A percentile compares a stretch with the other conserved stretches of the same genome.
Conservation (phyloP, 176 grass and related monocot genomes). For the Phragmites australis region DNA sequence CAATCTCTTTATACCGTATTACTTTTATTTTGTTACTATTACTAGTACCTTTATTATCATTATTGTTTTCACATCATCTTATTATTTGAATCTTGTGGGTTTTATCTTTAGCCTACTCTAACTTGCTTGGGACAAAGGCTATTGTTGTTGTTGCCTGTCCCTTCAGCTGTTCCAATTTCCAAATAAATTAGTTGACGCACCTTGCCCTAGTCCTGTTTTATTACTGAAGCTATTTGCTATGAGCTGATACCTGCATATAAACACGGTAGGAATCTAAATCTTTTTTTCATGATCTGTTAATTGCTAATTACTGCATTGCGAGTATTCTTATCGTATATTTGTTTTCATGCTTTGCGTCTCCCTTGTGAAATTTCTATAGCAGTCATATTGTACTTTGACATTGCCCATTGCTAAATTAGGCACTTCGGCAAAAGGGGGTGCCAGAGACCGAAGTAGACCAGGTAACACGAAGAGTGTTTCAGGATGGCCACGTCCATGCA, state of each 20-base stretch:
- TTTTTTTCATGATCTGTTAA: not conserved
- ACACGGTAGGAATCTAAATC: not conserved
- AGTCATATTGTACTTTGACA: not conserved
- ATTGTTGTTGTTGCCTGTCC: too few relatives aligned
- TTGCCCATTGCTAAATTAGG: slow-evolving; percentile 33
- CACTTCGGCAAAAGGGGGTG: slow-evolving; percentile 76
- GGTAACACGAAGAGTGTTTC: slow-evolving; percentile 66
- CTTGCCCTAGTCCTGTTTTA: not conserved
- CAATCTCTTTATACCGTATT: too few relatives aligned
- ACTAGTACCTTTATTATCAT: too few relatives aligned
- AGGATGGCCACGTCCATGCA: slow-evolving; percentile 33
- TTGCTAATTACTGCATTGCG: not conserved
- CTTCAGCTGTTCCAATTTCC: too few relatives aligned
- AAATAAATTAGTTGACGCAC: not conserved
- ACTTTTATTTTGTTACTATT: too few relatives aligned
- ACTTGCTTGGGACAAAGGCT: too few relatives aligned
- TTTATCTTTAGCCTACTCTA: too few relatives aligned
- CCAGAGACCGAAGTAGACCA: slow-evolving; percentile 52
- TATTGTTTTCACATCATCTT: too few relatives aligned
- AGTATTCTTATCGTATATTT: not conserved
- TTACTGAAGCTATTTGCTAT: not conserved
- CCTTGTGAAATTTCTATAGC: not conserved
- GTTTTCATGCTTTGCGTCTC: not conserved
- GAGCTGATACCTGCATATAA: not conserved
- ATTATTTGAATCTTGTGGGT: too few relatives aligned